These are phyloP conservation scores for Marasmius tenuissimus DNA, from an alignment of 1,284 basidiomycete genomes.

Conservation along the genomic window DNA sequence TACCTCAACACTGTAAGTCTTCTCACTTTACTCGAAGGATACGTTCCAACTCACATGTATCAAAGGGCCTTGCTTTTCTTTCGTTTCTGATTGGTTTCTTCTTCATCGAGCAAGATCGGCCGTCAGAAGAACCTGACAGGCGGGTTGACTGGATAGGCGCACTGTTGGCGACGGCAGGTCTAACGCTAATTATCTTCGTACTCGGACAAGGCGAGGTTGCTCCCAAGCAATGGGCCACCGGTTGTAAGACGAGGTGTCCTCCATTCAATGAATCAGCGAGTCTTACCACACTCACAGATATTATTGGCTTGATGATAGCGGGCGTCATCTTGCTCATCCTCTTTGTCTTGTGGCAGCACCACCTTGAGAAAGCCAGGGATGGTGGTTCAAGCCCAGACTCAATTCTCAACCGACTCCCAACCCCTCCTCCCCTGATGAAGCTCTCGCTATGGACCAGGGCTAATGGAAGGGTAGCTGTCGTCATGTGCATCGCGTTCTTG, in stretches of 20 bases:
- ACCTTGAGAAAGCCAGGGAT: slow-evolving; percentile 48
- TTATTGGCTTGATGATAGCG: slow-evolving; percentile 62
- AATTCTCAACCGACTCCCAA: slow-evolving; percentile 31
- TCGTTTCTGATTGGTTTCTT: slow-evolving; percentile 50
- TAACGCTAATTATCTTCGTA: slow-evolving; percentile 81
- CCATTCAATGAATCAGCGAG: not conserved
- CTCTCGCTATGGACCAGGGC: slow-evolving; percentile 69
- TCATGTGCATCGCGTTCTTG: slow-evolving; percentile 68
- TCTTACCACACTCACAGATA: slow-evolving; percentile 35
- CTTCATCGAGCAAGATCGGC: slow-evolving; percentile 53
- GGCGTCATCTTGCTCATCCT: slow-evolving; percentile 56
- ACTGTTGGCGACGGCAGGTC: slow-evolving; percentile 69
- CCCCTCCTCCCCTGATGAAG: slow-evolving; percentile 71
- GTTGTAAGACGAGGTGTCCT: slow-evolving; percentile 48
- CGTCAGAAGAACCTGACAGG: slow-evolving; percentile 46
- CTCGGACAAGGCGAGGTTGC: slow-evolving; percentile 75
- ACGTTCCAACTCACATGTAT: slow-evolving; percentile 48
- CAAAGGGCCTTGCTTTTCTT: slow-evolving; percentile 31
- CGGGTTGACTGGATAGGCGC: slow-evolving; percentile 86
- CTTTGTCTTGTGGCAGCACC: slow-evolving; percentile 73
- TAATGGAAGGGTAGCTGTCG: slow-evolving; percentile 63
- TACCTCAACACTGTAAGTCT: slow-evolving; percentile 23
- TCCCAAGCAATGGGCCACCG: slow-evolving; percentile 68
- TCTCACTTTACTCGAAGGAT: not conserved
- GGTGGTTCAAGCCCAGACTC: slow-evolving; percentile 27